A percentile compares a stretch with the other conserved stretches of the same genome.
These are phyloP conservation scores for Vanderwaltozyma tropicalis DNA, from an alignment of 805 yeast genomes.

Conservation along the genomic window DNA sequence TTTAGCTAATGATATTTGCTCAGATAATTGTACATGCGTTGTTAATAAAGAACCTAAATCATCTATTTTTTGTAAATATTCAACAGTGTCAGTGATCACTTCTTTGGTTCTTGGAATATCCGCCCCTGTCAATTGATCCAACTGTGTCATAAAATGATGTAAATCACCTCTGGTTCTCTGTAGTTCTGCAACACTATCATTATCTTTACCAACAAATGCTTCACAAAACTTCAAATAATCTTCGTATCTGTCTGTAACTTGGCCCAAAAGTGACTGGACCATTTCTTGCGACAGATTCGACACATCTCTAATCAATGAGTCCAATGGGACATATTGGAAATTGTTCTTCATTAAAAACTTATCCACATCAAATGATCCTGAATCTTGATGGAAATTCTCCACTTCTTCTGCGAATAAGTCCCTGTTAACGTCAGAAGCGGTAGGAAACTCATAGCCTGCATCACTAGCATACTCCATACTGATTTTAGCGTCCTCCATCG, in stretches of 20 bases:
- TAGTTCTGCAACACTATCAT: constrained; percentile 15
- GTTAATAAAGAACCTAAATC: constrained; percentile 11
- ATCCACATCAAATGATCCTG: constrained; percentile 17
- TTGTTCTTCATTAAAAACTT: constrained; percentile 23
- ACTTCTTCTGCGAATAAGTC: constrained; percentile 19
- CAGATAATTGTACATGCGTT: constrained; percentile 12
- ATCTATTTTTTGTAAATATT: constrained; percentile 21
- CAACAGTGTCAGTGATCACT: constrained; percentile 16
- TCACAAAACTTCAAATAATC: constrained; percentile 21
- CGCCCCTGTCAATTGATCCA: constrained; percentile 13
- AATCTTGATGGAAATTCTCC: constrained; percentile 4
- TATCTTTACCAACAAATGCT: constrained; percentile 13
- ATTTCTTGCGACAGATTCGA: constrained; percentile 16
- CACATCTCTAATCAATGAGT: constrained; percentile 20
- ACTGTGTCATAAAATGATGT: constrained; percentile 12
- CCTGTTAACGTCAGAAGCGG: constrained; percentile 18
- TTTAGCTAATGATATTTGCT: constrained; percentile 10
- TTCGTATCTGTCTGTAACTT: constrained; percentile 18
- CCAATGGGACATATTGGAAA: constrained; percentile 25
- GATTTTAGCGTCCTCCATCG: not conserved
- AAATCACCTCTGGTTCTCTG: constrained; percentile 17
- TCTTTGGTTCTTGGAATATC: constrained; percentile 18
- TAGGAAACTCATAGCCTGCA: constrained; percentile 1
- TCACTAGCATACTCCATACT: not conserved
- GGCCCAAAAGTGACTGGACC: constrained; percentile 18